A percentile compares a stretch with the other conserved stretches of the same genome.
These are phyloP conservation scores for Mollisiaceae sp. DNA, from an alignment of 2,329 filamentous ascomycete species.

Conservation along the genomic window DNA sequence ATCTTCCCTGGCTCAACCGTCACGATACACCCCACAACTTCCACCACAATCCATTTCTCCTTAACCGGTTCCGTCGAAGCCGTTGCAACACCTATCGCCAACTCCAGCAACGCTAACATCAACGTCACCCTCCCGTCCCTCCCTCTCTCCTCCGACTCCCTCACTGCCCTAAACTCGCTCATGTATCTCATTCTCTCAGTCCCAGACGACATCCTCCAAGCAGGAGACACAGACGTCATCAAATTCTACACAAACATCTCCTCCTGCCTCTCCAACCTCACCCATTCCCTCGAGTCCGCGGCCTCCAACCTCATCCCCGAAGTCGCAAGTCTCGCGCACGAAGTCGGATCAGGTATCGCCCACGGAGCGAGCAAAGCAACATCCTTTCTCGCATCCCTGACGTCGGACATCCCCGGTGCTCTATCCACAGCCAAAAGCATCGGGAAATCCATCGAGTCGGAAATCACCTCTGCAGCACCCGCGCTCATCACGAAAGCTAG, in stretches of 20 bases:
- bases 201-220: constrained; percentile 13
- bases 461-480: neutral
- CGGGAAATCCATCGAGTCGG: neutral
- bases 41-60: neutral
- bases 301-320: neutral
- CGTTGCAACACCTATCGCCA: neutral
- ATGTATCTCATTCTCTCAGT: constrained; percentile 11
- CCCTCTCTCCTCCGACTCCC: constrained; percentile 8
- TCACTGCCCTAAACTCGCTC: constrained; percentile 3
- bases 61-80: neutral
- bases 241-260: constrained; percentile 13
- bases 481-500: neutral
- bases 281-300: neutral
- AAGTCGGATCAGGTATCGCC: neutral
- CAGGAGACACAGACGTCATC: neutral
- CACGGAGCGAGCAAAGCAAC: neutral
- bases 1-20: neutral
- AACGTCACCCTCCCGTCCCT: constrained; percentile 9
- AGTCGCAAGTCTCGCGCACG: neutral
- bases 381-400: constrained; percentile 2
- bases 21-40: neutral
- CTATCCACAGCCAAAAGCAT: neutral
- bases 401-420: neutral
- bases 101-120: neutral
- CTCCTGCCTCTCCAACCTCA: constrained; percentile 10